Base-by-base conservation (phyloP, 768 basidiomycete genomes). In the Mycena indigotica region DNA sequence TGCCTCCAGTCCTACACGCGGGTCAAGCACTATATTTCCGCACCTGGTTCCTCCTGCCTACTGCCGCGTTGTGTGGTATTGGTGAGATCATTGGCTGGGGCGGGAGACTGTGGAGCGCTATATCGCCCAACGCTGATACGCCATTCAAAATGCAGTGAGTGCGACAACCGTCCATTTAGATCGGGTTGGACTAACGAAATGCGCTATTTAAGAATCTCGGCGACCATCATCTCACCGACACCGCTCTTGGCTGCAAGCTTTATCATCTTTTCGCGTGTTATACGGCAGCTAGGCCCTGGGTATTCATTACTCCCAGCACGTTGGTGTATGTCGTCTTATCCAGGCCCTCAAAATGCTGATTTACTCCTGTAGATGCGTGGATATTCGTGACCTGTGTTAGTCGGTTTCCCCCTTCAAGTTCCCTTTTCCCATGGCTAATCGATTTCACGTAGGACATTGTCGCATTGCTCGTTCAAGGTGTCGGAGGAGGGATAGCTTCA, bases 161-260 rank as follows among this genome's bases (percentile, higher is more conserved):
- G 16, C 6, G 16, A 28, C 29, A 3, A 50, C 28, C 40, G 21
- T 46, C 23, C n/a, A 28, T 15, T 21, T 17, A 56, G 16, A 35
- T 32, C 12, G 25, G 28, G 19, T 46, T 52, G n/a, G n/a, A n/a
- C 26, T 28, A 48, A 23, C 53, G n/a, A 53, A 32, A 19, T 15
- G n/a, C 28, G 17, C 24, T 50, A 15, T 2, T 32, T 24, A 24
- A 80, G 80, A 55, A 77, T 77, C 5, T 70, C 72, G 3, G 66
- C 73, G 2, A 82, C 80, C 0, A 80, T 85, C 48, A 55, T 84
- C 15, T 80, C 77, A 1, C 85, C 86, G 1, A 85, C 84, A 0
- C 83, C 83, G 0, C 70, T 86, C 5, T 67, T 85, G 3, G 85
- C 84, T 0, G 84, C 75, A 8, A 81, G 78, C 59, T 86, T 85